Conservation (phyloP, 352 stramenopile genomes). For the Plasmopara viticola region DNA sequence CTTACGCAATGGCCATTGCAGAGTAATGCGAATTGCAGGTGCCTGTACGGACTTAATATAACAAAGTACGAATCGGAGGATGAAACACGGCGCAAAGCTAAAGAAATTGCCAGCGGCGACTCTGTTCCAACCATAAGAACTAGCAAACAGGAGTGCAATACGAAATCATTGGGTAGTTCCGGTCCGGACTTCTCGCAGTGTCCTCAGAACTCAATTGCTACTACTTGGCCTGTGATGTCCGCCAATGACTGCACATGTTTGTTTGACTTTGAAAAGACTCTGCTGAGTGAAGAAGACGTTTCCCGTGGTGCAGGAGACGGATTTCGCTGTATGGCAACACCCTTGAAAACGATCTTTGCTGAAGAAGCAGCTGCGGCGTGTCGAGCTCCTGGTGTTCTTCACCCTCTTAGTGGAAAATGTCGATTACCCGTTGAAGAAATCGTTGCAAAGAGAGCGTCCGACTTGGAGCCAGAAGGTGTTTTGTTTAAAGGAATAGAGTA, state of each 20-base stretch:
- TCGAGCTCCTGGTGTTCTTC: constrained; percentile 34
- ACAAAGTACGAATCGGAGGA: constrained; percentile 13
- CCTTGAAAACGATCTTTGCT: constrained; percentile 15
- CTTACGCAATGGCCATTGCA: constrained; percentile 73
- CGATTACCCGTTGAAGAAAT: constrained; percentile 64
- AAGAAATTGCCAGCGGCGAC: constrained; percentile 2
- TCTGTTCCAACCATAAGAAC: constrained; percentile 5
- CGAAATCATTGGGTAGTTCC: constrained; percentile 11
- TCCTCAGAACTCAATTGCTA: constrained; percentile 41
- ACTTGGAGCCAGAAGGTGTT: constrained; percentile 23
- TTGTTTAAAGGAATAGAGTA: constrained; percentile 79
- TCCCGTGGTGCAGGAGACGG: constrained; percentile 27
- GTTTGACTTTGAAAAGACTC: constrained; percentile 35
- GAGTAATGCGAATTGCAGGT: constrained; percentile 67
- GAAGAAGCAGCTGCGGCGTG: constrained; percentile 43
- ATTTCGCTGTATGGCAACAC: constrained; percentile 30
- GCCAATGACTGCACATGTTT: constrained; percentile 42
- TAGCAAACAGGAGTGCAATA: constrained; percentile 35
- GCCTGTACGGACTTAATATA: constrained; percentile 53
- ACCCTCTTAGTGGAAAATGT: constrained; percentile 45
- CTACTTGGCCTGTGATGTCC: constrained; percentile 36
- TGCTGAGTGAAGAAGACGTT: constrained; percentile 24
- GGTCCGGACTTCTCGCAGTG: constrained; percentile 33
- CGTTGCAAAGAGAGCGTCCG: constrained; percentile 8
- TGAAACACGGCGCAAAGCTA: constrained; percentile 11